phyloP scores from a whole-genome alignment of 2,329 filamentous ascomycete species.

The Diaporthe sp. region DNA sequence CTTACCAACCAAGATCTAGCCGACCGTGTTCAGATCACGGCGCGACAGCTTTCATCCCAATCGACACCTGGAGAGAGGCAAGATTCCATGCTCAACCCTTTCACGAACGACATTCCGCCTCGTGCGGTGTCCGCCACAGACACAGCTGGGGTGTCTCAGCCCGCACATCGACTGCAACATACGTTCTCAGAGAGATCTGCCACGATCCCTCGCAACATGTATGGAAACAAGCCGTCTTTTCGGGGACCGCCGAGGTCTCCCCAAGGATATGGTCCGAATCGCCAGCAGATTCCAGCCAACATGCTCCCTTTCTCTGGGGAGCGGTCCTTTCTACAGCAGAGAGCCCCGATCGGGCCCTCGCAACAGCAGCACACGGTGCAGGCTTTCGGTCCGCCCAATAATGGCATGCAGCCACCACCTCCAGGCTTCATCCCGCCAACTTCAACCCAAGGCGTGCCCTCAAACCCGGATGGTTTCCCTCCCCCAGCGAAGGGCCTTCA shows the following conservation, averaged over 20 bases:
- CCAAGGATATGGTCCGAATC: neutral
- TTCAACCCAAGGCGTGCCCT: slow-evolving; percentile 2
- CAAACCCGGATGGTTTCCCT: neutral
- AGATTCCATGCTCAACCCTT: slow-evolving; percentile 14
- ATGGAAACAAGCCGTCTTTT: slow-evolving; percentile 2
- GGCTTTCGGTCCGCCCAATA: neutral
- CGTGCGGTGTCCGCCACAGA: slow-evolving; percentile 22
- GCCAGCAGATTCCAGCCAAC: neutral
- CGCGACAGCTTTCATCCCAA: slow-evolving; percentile 26
- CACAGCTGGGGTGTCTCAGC: neutral
- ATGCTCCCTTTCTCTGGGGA: neutral
- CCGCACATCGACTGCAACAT: neutral
- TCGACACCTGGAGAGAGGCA: slow-evolving; percentile 30
- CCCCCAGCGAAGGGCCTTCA: neutral
- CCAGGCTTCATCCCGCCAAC: neutral
- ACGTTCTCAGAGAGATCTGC: neutral
- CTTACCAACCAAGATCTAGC: slow-evolving; percentile 14
- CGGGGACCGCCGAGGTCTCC: neutral
- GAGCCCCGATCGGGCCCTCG: neutral
- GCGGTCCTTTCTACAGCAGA: slow-evolving; percentile 1
- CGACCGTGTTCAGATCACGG: slow-evolving; percentile 18
- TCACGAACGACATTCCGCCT: neutral
- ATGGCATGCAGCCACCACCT: slow-evolving; percentile 22
- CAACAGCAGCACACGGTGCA: slow-evolving; percentile 26
- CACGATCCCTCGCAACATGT: neutral